Percentiles rank a stretch among this genome's conserved stretches.
Conservation (phyloP, 345 rosid species). For the Nephelium lappaceum region DNA sequence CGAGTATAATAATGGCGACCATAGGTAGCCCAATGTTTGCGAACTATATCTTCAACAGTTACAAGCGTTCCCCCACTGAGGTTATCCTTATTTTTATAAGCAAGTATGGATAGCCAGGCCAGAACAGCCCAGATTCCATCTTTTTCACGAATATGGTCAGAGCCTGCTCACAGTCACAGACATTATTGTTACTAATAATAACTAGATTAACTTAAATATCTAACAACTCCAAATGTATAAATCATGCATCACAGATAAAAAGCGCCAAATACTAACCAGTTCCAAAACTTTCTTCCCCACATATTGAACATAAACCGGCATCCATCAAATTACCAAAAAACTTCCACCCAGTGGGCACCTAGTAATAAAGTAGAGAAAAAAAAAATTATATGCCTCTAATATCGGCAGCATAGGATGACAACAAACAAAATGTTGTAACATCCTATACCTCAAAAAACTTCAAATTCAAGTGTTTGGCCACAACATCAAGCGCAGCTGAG, state of each 20-base stretch:
- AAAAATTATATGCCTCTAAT: conserved; percentile 15
- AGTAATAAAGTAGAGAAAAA: conserved; percentile 24
- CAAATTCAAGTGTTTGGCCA: conserved; percentile 79
- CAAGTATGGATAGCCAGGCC: conserved; percentile 97
- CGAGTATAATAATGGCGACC: conserved; percentile 99
- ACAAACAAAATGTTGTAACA: conserved; percentile 13
- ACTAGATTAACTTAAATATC: conserved; percentile 7
- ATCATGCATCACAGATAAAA: conserved; percentile 2
- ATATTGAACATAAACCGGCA: conserved; percentile 92
- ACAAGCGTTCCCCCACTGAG: conserved; percentile 71
- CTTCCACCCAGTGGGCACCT: conserved; percentile 99
- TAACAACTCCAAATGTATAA: not conserved
- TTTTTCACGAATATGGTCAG: conserved; percentile 97
- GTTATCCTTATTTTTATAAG: conserved; percentile 78
- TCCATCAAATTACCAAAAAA: conserved; percentile 99
- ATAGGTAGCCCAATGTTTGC: conserved; percentile 82
- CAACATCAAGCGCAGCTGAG: conserved; percentile 98
- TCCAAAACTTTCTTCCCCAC: conserved; percentile 99
- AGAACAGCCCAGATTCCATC: conserved; percentile 99
- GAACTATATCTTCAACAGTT: conserved; percentile 91
- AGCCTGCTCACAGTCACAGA: conserved; percentile 52
- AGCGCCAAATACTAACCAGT: conserved; percentile 62
- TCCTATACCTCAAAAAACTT: conserved; percentile 89
- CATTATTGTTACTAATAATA: conserved; percentile 5
- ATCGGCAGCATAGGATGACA: not conserved